phyloP scores from a whole-genome alignment of 306 rosid species.

The Dryas drummondii region DNA sequence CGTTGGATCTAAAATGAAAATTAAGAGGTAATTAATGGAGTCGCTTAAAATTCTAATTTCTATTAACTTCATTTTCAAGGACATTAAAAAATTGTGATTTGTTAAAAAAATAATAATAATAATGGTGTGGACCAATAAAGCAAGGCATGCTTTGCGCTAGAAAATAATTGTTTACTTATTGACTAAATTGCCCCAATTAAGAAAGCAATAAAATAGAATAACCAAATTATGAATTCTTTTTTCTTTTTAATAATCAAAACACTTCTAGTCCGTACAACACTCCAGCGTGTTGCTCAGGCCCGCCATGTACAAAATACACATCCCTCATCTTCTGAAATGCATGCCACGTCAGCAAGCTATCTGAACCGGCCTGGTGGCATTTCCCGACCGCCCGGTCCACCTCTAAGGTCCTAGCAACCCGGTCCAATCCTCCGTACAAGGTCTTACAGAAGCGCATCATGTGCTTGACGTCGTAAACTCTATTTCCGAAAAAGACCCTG shows the following conservation, averaged over 20 bases:
- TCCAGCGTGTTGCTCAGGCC: conserved; percentile 60
- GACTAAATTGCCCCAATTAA: background rate
- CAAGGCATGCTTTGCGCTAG: too few species aligned
- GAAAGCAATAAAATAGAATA: background rate
- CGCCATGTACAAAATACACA: conserved; percentile 42
- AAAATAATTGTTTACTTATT: background rate
- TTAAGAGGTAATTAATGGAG: too few species aligned
- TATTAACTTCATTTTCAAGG: too few species aligned
- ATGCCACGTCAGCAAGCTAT: conserved; percentile 77
- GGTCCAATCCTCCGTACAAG: conserved; percentile 69
- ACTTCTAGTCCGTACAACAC: conserved; percentile 66
- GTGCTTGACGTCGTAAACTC: conserved; percentile 68
- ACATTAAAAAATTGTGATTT: too few species aligned
- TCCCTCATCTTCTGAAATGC: conserved; percentile 65
- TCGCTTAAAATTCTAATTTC: too few species aligned
- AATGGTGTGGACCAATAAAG: too few species aligned
- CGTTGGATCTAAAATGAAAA: too few species aligned
- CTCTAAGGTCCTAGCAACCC: conserved; percentile 53
- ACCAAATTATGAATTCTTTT: background rate
- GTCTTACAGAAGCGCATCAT: conserved; percentile 63
- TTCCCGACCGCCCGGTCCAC: conserved; percentile 74
- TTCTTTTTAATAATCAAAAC: conserved; percentile 20
- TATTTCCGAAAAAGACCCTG: conserved; percentile 51
- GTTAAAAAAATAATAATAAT: too few species aligned
- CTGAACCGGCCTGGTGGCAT: conserved; percentile 88